Evolutionary conservation across 1,284 basidiomycete species (phyloP).

Genomic region (Fomitopsis schrenkii): DNA sequence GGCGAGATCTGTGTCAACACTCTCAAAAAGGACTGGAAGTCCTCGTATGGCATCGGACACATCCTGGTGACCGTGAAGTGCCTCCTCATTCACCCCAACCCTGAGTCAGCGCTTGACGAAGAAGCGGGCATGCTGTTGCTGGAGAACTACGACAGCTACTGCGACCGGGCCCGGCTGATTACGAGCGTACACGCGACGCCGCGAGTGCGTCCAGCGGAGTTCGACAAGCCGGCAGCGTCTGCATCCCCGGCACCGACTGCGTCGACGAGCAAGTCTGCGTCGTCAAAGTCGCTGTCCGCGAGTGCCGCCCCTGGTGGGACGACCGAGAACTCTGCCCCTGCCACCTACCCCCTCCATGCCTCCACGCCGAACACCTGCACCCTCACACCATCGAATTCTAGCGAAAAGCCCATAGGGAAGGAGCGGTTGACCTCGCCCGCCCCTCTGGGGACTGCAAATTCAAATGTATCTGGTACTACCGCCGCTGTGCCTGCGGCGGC

Average conservation of each 20-base stretch:
- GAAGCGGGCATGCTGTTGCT: conserved; percentile 89
- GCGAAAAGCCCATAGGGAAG: conserved; percentile 44
- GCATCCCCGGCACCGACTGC: conserved; percentile 10
- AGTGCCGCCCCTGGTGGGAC: conserved; percentile 20
- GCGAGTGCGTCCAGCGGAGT: conserved; percentile 60
- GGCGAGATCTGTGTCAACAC: conserved; percentile 98
- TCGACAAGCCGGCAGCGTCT: conserved; percentile 44
- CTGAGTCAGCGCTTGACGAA: conserved; percentile 92
- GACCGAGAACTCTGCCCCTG: conserved; percentile 18
- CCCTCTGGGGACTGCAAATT: conserved; percentile 62
- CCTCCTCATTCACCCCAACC: conserved; percentile 93
- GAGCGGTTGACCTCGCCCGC: conserved; percentile 58
- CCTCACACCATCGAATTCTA: conserved; percentile 28
- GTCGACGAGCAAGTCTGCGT: conserved; percentile 18
- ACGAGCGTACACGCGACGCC: conserved; percentile 86
- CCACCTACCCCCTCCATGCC: conserved; percentile 26
- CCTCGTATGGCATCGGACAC: conserved; percentile 86
- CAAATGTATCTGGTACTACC: conserved; percentile 44
- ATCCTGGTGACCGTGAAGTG: conserved; percentile 93
- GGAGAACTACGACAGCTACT: conserved; percentile 87
- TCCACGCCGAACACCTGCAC: conserved; percentile 37
- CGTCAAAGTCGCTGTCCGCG: conserved; percentile 13
- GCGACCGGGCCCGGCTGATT: conserved; percentile 74
- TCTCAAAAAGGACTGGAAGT: conserved; percentile 95
- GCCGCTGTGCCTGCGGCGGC: conserved; percentile 32